phyloP scores from a whole-genome alignment of 2,329 filamentous ascomycete genomes.

The Aphanocladium album region DNA sequence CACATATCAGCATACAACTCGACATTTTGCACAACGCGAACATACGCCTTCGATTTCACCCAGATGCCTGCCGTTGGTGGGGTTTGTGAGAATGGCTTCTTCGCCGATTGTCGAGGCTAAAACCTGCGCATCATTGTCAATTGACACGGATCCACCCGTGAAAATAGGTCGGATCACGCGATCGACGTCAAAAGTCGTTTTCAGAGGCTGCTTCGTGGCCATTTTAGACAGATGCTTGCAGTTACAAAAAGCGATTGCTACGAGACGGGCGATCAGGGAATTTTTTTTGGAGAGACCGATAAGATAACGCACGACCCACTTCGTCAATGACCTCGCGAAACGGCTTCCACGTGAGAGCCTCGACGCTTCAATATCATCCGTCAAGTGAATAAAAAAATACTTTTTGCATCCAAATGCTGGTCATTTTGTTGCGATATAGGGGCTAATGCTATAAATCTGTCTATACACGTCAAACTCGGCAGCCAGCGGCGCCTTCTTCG shows the following conservation, averaged over 20 bases:
- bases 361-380: conserved; percentile 1
- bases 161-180: conserved; percentile 89
- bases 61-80: conserved; percentile 76
- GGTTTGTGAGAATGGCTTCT: conserved; percentile 81
- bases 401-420: conserved; percentile 11
- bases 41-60: conserved; percentile 80
- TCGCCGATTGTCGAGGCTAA: conserved; percentile 88
- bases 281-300: conserved; percentile 13
- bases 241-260: neutral
- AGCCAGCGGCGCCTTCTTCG: neutral
- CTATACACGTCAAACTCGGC: neutral
- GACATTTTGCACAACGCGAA: neutral
- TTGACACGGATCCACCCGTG: conserved; percentile 80
- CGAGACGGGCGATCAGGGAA: neutral
- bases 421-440: neutral
- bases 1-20: conserved; percentile 17
- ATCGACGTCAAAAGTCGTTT: conserved; percentile 84
- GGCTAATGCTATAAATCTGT: neutral
- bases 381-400: conserved; percentile 6
- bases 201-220: conserved; percentile 60
- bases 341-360: neutral
- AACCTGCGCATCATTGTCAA: conserved; percentile 75
- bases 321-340: neutral
- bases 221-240: conserved; percentile 32
- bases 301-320: conserved; percentile 10